Percentiles rank a stretch among this genome's conserved stretches.
These are phyloP conservation scores for Ogataea pini DNA, from an alignment of 805 yeast genomes.

Conservation along the genomic window DNA sequence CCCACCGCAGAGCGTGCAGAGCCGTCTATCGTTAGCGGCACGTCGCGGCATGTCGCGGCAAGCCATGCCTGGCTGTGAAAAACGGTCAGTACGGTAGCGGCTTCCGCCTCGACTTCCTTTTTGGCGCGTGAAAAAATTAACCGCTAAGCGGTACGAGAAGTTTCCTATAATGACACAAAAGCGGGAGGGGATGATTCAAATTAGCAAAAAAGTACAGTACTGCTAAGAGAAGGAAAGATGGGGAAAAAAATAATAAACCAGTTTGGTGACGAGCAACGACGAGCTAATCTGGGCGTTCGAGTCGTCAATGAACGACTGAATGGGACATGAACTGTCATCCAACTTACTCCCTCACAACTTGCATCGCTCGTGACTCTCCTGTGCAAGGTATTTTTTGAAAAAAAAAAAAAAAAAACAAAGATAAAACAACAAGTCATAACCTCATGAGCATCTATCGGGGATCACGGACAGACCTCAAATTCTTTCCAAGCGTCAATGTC, in stretches of 20 bases:
- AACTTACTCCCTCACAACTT: background rate
- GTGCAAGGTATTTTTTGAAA: too few relatives aligned
- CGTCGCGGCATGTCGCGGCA: background rate
- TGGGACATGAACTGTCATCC: background rate
- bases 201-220: background rate
- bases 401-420: background rate
- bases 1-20: background rate
- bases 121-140: conserved; percentile 4
- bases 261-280: too few relatives aligned
- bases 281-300: too few relatives aligned
- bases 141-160: conserved; percentile 6
- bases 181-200: background rate
- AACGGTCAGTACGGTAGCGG: background rate
- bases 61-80: background rate
- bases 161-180: conserved; percentile 2
- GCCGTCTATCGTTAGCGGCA: conserved; percentile 3
- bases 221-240: background rate
- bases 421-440: background rate
- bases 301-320: background rate
- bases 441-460: conserved; percentile 5
- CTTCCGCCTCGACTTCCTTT: background rate
- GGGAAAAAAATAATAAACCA: background rate
- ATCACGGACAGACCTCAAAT: conserved; percentile 73
- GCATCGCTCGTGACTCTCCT: too few relatives aligned
- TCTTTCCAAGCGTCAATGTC: conserved; percentile 71